These are phyloP conservation scores for Paramecium bursaria DNA, from an alignment of 73 alveolate species.

Conservation along the genomic window DNA sequence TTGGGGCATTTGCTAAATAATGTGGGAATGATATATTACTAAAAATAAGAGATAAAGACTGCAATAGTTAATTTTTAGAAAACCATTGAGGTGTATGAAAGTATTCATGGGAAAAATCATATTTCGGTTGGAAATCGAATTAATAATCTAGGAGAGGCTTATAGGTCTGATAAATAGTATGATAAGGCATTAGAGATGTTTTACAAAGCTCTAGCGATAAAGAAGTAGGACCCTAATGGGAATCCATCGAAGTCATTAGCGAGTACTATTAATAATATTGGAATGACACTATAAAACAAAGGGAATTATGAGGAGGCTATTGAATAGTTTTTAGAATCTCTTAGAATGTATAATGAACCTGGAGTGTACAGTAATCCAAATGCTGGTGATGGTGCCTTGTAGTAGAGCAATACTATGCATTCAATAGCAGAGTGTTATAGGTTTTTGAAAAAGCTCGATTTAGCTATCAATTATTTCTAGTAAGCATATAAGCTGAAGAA, in stretches of 20 bases:
- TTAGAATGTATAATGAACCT: slow-evolving; percentile 56
- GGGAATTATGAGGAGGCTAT: slow-evolving; percentile 9
- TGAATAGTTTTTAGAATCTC: slow-evolving; percentile 11
- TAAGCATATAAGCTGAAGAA: slow-evolving; percentile 36
- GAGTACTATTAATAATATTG: slow-evolving; percentile 57
- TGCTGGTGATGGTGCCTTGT: slow-evolving; percentile 62
- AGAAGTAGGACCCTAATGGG: not conserved
- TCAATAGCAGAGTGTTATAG: slow-evolving; percentile 56
- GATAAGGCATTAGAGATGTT: slow-evolving; percentile 63
- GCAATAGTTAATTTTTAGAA: slow-evolving; percentile 38
- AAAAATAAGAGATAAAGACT: slow-evolving; percentile 44
- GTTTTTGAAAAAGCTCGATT: not conserved
- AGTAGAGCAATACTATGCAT: slow-evolving; percentile 60
- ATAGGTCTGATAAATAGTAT: slow-evolving; percentile 34
- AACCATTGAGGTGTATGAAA: slow-evolving; percentile 52
- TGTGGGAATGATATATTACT: slow-evolving; percentile 53
- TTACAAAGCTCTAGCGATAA: slow-evolving; percentile 20
- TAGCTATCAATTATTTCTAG: not conserved
- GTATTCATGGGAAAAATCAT: slow-evolving; percentile 50
- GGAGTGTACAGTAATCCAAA: slow-evolving; percentile 48
- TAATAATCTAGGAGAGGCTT: slow-evolving; percentile 58
- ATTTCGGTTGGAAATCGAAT: slow-evolving; percentile 46
- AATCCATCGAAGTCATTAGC: slow-evolving; percentile 36
- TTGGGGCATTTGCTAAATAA: slow-evolving; percentile 52
- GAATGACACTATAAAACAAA: slow-evolving; percentile 40